These are phyloP conservation scores for Trichoderma sp. DNA, from an alignment of 2,329 filamentous ascomycete species.

Conservation along the genomic window DNA sequence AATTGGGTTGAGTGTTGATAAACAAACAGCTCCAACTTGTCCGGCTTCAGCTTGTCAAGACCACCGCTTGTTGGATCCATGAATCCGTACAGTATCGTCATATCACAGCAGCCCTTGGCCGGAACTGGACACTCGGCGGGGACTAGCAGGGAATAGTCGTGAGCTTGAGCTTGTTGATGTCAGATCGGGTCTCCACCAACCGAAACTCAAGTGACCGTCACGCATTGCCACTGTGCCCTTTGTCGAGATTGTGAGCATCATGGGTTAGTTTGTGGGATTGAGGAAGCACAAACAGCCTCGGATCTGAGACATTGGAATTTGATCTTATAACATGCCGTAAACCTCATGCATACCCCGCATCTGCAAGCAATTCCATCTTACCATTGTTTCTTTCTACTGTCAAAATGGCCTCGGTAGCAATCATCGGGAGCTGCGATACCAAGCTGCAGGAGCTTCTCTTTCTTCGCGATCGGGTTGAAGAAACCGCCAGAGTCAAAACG, in stretches of 20 bases:
- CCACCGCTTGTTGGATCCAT: neutral
- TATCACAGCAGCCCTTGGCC: neutral
- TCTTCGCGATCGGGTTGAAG: constrained; percentile 46
- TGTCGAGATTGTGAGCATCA: neutral
- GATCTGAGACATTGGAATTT: neutral
- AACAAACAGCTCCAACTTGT: neutral
- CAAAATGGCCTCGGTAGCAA: constrained; percentile 41
- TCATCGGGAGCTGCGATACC: constrained; percentile 64
- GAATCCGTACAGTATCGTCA: neutral
- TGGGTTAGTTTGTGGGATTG: neutral
- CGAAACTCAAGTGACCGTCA: neutral
- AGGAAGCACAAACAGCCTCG: neutral
- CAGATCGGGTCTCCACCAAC: neutral
- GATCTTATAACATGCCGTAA: neutral
- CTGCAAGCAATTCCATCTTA: neutral
- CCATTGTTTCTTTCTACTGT: neutral
- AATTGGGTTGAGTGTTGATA: too few species aligned
- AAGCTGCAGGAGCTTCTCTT: constrained; percentile 60
- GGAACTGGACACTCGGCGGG: neutral
- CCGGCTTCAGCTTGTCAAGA: neutral
- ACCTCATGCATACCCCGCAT: neutral
- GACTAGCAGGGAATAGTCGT: neutral
- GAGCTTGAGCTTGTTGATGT: neutral
- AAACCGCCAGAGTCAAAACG: constrained; percentile 21
- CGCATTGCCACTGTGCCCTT: neutral